Conservation (phyloP, 73 alveolate genomes). For the Stentor coeruleus region DNA sequence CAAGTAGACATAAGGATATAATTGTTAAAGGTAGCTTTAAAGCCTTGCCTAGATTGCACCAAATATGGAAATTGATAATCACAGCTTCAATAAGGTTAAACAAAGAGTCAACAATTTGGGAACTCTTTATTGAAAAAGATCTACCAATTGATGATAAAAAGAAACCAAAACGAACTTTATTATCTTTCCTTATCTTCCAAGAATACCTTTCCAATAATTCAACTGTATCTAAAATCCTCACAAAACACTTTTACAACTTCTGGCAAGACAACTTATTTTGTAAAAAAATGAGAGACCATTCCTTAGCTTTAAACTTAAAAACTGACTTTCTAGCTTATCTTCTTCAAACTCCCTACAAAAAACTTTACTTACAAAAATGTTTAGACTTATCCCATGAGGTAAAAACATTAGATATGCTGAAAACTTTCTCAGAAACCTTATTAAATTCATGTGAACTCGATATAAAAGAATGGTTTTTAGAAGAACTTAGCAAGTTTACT, state of each 20-base stretch:
- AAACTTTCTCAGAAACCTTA: too few relatives aligned
- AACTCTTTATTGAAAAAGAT: background rate
- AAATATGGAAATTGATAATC: background rate
- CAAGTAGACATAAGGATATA: background rate
- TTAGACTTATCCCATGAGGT: too few relatives aligned
- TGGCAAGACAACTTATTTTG: background rate
- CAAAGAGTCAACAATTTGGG: background rate
- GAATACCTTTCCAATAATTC: background rate
- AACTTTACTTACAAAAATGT: too few relatives aligned
- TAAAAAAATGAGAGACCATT: background rate
- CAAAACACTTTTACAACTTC: background rate
- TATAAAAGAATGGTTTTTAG: too few relatives aligned
- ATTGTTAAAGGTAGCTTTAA: background rate
- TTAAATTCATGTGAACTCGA: background rate
- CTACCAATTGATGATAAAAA: background rate
- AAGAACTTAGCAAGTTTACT: background rate
- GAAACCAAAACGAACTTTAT: background rate
- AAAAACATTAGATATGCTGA: too few relatives aligned
- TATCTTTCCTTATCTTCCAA: background rate
- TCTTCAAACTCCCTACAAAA: too few relatives aligned
- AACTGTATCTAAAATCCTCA: too few relatives aligned
- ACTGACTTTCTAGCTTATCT: background rate
- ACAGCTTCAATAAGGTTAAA: background rate
- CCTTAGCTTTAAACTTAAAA: background rate
- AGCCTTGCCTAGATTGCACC: background rate